Conservation (phyloP, 305 asterid genomes). For the Striga hermonthica region DNA sequence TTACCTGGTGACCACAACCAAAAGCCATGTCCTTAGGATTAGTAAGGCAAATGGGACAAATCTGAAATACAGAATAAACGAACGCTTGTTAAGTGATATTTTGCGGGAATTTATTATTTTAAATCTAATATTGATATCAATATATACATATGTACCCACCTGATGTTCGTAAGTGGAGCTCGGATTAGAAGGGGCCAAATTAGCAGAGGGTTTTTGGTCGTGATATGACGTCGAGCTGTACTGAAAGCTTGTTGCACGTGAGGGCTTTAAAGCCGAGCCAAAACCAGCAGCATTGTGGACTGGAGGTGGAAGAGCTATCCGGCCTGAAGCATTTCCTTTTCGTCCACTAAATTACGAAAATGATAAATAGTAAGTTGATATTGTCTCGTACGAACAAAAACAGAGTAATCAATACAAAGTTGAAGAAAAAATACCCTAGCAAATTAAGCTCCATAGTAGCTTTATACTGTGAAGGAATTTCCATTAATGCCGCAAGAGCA, state of each 20-base stretch:
- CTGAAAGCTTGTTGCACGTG: conserved; percentile 52
- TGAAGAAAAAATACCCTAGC: conserved; percentile 58
- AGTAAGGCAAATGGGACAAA: conserved; percentile 85
- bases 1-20: conserved; percentile 98
- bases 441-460: conserved; percentile 89
- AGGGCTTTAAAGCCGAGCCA: conserved; percentile 42
- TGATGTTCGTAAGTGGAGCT: conserved; percentile 55
- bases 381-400: background rate
- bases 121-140: background rate
- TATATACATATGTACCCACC: conserved; percentile 36
- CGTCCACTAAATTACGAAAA: conserved; percentile 43
- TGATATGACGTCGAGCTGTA: conserved; percentile 40
- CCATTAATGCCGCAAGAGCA: conserved; percentile 95
- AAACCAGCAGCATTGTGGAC: conserved; percentile 42
- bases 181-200: conserved; percentile 41
- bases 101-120: background rate
- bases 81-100: conserved; percentile 5
- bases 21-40: conserved; percentile 94
- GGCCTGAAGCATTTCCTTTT: conserved; percentile 51
- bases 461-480: conserved; percentile 87
- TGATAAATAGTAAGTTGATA: background rate
- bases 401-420: background rate
- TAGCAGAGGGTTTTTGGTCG: conserved; percentile 25
- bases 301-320: conserved; percentile 87
- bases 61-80: conserved; percentile 42